phyloP scores from a whole-genome alignment of 139 green algal species.

The Coccomyxa sp. region DNA sequence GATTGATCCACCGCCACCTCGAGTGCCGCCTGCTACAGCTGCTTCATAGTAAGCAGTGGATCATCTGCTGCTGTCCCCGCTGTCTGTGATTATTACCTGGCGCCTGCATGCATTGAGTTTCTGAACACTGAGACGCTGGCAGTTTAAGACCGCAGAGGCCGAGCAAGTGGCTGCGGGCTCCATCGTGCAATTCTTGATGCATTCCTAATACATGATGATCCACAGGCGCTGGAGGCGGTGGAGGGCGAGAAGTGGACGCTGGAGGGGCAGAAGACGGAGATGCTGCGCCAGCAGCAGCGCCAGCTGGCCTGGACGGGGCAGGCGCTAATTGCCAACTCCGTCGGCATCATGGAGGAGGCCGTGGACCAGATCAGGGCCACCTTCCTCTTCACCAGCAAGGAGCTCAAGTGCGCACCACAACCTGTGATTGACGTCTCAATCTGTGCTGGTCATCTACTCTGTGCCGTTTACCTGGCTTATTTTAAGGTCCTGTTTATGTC shows the following conservation, averaged over 20 bases:
- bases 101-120: too few species aligned
- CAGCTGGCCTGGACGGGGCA: slow-evolving; percentile 45
- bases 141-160: too few species aligned
- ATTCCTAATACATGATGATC: slow-evolving; percentile 6
- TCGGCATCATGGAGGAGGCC: slow-evolving; percentile 39
- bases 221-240: slow-evolving; percentile 8
- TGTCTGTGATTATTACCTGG: too few species aligned
- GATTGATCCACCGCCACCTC: not conserved
- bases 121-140: too few species aligned
- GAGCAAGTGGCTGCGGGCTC: too few species aligned
- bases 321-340: slow-evolving; percentile 35
- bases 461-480: not conserved
- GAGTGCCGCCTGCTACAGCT: not conserved
- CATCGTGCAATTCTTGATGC: too few species aligned
- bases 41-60: not conserved
- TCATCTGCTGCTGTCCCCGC: too few species aligned
- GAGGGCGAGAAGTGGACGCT: not conserved
- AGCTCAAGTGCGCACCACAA: slow-evolving; percentile 23
- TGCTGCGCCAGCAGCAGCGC: slow-evolving; percentile 26
- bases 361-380: slow-evolving; percentile 37
- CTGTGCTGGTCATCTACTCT: not conserved
- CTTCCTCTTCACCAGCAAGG: slow-evolving; percentile 44
- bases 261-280: slow-evolving; percentile 24
- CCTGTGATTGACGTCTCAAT: not conserved
- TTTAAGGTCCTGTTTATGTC: not conserved